These are phyloP conservation scores for Polychytrium aggregatum DNA, from an alignment of 192 early-diverging fungal genomes.

Conservation along the genomic window DNA sequence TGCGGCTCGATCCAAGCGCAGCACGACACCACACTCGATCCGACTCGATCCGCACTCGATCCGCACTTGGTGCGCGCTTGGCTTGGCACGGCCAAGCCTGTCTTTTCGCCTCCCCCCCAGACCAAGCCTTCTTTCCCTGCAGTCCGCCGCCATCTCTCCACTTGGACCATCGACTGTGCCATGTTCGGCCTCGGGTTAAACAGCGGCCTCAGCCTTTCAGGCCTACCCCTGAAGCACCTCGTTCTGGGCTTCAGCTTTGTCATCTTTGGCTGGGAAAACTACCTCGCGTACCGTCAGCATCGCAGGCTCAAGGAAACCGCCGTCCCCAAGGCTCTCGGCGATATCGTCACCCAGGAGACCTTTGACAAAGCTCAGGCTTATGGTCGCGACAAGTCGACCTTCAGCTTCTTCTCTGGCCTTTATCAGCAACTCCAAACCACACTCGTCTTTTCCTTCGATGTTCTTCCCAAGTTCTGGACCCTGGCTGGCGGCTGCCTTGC, in stretches of 20 bases:
- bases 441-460: slow-evolving; percentile 53
- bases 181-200: too few relatives aligned
- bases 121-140: too few relatives aligned
- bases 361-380: slow-evolving; percentile 78
- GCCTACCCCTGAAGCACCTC: slow-evolving; percentile 65
- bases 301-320: slow-evolving; percentile 49
- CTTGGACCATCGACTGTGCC: too few relatives aligned
- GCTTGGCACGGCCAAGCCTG: too few relatives aligned
- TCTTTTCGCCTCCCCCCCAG: too few relatives aligned
- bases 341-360: slow-evolving; percentile 62
- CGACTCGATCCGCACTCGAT: too few relatives aligned
- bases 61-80: too few relatives aligned
- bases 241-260: slow-evolving; percentile 60
- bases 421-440: slow-evolving; percentile 59
- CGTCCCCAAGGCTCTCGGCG: slow-evolving; percentile 54
- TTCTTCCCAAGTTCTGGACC: slow-evolving; percentile 66
- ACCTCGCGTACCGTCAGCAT: slow-evolving; percentile 76
- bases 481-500: slow-evolving; percentile 39
- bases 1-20: too few relatives aligned
- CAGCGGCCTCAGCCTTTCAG: too few relatives aligned
- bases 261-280: slow-evolving; percentile 71
- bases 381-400: slow-evolving; percentile 66
- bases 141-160: too few relatives aligned
- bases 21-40: too few relatives aligned
- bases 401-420: slow-evolving; percentile 54